phyloP scores from a whole-genome alignment of 2,329 filamentous ascomycete genomes.

The Colletotrichum somersetense region DNA sequence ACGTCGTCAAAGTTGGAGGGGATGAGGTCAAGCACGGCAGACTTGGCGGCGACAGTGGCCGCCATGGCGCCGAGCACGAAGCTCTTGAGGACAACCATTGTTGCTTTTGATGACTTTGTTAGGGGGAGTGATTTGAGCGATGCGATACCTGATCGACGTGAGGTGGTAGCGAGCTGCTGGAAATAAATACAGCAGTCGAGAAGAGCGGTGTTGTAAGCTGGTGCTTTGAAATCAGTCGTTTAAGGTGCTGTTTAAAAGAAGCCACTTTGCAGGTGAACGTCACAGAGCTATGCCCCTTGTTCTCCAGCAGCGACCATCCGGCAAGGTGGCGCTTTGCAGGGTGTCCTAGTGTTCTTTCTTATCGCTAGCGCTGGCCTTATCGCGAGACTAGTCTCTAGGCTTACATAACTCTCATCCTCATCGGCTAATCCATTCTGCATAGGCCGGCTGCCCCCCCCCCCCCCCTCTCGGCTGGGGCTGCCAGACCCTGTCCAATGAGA shows the following conservation, averaged over 20 bases:
- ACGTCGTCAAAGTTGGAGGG: conserved; percentile 93
- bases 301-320: neutral
- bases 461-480: conserved; percentile 33
- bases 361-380: conserved; percentile 4
- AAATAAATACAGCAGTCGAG: conserved; percentile 13
- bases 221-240: conserved; percentile 53
- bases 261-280: conserved; percentile 51
- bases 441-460: neutral
- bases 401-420: neutral
- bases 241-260: conserved; percentile 48
- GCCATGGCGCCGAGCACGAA: conserved; percentile 69
- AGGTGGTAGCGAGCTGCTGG: conserved; percentile 29
- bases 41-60: conserved; percentile 73
- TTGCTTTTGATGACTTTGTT: conserved; percentile 42
- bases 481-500: conserved; percentile 34
- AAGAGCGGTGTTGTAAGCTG: conserved; percentile 19
- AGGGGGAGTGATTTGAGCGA: neutral
- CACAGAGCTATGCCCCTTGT: conserved; percentile 33
- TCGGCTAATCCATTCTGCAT: neutral
- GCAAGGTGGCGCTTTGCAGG: conserved; percentile 5
- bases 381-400: neutral
- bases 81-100: conserved; percentile 71
- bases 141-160: conserved; percentile 20
- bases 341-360: neutral
- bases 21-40: conserved; percentile 89